Evolutionary conservation across 768 basidiomycete genomes (phyloP), one percentile per base, ranked within the genome.

Genomic region (Leucosporidium scottii): DNA sequence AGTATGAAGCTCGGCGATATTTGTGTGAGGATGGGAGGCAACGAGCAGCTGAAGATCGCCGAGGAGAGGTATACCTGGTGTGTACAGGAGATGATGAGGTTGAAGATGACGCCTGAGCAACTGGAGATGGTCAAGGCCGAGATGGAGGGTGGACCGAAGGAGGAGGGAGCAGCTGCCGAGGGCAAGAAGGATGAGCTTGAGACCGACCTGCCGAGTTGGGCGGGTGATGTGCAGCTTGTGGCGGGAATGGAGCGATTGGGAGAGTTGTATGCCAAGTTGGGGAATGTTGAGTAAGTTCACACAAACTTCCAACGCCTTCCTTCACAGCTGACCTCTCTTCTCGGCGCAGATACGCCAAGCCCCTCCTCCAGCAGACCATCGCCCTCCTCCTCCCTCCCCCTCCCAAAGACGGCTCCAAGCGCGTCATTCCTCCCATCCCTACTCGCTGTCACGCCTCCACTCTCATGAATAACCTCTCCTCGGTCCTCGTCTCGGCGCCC

Each of bases 401-500:
- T 3, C 58, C 68, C 10, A 69, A 67, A 31, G 56, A 44, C 53
- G 64, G 66, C 0, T 48, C 61, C 5, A 31, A 18, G 8, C 50
- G 50, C 12, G 49, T 66, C 1, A 15, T 25, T 0, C 71, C 71
- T 10, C 71, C 71, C 1, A 65, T 69, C 39, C 30, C 65, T 0
- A 63, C 54, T 8, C 59, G 68, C 1, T 73, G 71, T 54, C 71
- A 73, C 39, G 71, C 71, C 17, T 67, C 71, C 4, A 72, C 71
- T 12, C 67, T 72, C 49, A 73, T 73, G 71, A 73, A 73, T 63
- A 73, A 73, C 68, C 62, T 73, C 27, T 69, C 71, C 5, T 73
- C 71, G 20, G 49, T 68, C 4, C 61, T 69, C 56, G 68, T 73
- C 39, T 31, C 68, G 8, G 62, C 63, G 8, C 51, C 68, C 23